Conservation (phyloP, 805 yeast genomes). For the Huiozyma naganishii region DNA sequence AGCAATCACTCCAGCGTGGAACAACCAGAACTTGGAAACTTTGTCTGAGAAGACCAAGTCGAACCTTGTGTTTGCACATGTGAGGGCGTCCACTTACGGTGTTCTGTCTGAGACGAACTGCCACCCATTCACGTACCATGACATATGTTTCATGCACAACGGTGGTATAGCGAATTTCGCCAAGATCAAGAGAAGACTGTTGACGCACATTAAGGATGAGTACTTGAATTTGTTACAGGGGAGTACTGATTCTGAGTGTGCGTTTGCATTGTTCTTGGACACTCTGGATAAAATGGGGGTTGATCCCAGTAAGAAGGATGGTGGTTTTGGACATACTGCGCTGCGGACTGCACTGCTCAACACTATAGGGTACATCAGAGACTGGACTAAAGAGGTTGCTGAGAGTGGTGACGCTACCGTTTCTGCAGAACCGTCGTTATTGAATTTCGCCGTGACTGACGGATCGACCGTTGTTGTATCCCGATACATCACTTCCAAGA, state of each 20-base stretch:
- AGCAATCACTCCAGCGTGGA: slow-evolving; percentile 98
- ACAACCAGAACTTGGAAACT: slow-evolving; percentile 78
- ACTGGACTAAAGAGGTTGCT: slow-evolving; percentile 63
- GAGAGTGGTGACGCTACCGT: neutral
- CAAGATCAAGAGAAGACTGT: slow-evolving; percentile 59
- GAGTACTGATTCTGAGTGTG: slow-evolving; percentile 91
- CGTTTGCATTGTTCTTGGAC: slow-evolving; percentile 80
- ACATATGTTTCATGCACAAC: slow-evolving; percentile 93
- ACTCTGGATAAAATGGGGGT: slow-evolving; percentile 64
- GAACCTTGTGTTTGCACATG: slow-evolving; percentile 83
- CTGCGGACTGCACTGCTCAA: slow-evolving; percentile 58
- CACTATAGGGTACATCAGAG: slow-evolving; percentile 65
- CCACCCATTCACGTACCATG: slow-evolving; percentile 87
- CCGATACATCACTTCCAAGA: slow-evolving; percentile 76
- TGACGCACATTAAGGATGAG: slow-evolving; percentile 66
- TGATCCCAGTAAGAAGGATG: slow-evolving; percentile 44
- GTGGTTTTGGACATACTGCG: slow-evolving; percentile 41
- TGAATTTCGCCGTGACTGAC: slow-evolving; percentile 93
- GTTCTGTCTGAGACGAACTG: slow-evolving; percentile 91
- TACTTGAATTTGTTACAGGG: slow-evolving; percentile 81
- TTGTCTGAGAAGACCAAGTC: slow-evolving; percentile 83
- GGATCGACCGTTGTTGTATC: slow-evolving; percentile 80
- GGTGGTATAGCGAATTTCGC: slow-evolving; percentile 76
- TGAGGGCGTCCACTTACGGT: slow-evolving; percentile 92
- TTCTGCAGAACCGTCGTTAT: slow-evolving; percentile 58